phyloP scores from a whole-genome alignment of 805 yeast species.

The Starmera quercuum region DNA sequence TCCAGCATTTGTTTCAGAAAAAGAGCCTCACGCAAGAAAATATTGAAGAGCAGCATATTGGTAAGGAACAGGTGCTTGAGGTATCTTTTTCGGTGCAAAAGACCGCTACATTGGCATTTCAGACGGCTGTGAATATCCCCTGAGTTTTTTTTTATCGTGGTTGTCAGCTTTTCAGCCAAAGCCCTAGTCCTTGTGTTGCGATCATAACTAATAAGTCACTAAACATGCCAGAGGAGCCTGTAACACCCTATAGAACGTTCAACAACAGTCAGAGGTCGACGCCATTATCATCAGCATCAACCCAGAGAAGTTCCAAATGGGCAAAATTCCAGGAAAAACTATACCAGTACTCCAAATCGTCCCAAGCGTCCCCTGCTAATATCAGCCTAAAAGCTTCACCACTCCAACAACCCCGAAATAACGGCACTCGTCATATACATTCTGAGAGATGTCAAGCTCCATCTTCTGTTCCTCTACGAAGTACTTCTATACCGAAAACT shows the following conservation, averaged over 20 bases:
- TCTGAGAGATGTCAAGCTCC: neutral
- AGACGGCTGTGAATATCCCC: no score
- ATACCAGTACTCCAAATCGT: slow-evolving; percentile 3
- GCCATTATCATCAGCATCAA: no score
- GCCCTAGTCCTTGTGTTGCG: no score
- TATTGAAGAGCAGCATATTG: no score
- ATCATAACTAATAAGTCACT: neutral
- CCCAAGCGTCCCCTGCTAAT: neutral
- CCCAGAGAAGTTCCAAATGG: slow-evolving; percentile 16
- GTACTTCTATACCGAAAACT: neutral
- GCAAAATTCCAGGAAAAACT: slow-evolving; percentile 15
- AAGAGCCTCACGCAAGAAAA: no score
- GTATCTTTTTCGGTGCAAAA: no score
- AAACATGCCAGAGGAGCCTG: neutral
- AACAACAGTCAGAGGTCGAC: neutral
- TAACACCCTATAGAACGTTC: neutral
- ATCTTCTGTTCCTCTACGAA: neutral
- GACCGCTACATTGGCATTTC: no score
- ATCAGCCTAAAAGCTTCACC: no score
- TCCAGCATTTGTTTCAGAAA: no score
- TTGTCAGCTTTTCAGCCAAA: no score
- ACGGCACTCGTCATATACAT: neutral
- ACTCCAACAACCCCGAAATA: neutral
- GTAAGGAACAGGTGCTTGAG: no score
- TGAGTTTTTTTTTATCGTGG: no score